phyloP scores from a whole-genome alignment of 2,329 filamentous ascomycete species.

The Bipolaris gigantea region DNA sequence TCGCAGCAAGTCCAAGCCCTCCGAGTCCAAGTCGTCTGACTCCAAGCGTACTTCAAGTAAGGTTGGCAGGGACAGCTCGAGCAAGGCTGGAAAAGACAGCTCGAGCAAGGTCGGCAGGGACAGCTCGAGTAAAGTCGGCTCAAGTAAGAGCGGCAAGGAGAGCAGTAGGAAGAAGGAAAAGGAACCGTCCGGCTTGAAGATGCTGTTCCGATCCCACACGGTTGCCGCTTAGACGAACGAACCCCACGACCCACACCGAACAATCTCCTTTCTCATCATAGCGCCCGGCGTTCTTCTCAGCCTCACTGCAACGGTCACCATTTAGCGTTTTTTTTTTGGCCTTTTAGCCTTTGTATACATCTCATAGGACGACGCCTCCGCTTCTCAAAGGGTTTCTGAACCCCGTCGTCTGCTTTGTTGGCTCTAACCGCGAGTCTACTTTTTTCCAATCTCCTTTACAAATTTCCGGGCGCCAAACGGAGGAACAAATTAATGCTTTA shows the following conservation, averaged over 20 bases:
- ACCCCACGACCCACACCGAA: background rate
- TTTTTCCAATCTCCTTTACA: no score
- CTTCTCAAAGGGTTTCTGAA: background rate
- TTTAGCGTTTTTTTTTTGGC: constrained; percentile 16
- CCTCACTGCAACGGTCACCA: constrained; percentile 8
- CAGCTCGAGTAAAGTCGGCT: constrained; percentile 18
- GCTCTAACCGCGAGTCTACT: no score
- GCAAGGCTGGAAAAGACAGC: background rate
- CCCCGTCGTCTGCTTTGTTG: background rate
- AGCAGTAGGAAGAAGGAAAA: constrained; percentile 44
- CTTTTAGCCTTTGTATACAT: background rate
- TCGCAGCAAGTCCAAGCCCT: constrained; percentile 19
- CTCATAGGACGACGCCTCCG: background rate
- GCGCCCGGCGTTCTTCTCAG: constrained; percentile 17
- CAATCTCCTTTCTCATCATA: constrained; percentile 11
- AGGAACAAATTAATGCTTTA: no score
- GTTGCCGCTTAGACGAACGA: constrained; percentile 15
- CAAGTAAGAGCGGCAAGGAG: constrained; percentile 31
- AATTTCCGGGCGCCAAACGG: no score
- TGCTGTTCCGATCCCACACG: constrained; percentile 47
- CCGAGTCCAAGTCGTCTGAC: background rate
- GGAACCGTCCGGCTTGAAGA: constrained; percentile 47
- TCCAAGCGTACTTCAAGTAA: constrained; percentile 7
- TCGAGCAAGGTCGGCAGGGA: constrained; percentile 12
- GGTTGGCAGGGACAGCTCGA: background rate